Evolutionary conservation across 805 yeast genomes (phyloP), one percentile per base, ranked within the genome.

Genomic region (Yarrowia sp.): DNA sequence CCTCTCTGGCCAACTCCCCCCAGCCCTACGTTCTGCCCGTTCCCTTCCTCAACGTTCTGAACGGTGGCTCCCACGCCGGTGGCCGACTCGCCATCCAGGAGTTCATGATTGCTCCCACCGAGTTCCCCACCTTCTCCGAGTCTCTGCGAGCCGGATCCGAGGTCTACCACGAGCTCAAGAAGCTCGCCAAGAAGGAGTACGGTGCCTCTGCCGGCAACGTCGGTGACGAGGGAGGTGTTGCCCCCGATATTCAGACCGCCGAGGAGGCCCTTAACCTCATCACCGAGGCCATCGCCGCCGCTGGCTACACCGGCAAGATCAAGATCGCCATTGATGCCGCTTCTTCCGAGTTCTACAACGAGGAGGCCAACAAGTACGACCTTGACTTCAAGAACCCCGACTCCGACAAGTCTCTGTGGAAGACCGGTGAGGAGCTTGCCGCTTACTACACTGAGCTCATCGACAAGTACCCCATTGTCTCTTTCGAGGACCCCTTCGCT

Each of bases 161-260:
- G 86, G 97, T 93, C 76, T 94, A 94, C 95, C 98, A 94, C 88
- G 85, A 86, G 84, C 88, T 94, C 82, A 95, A 95, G 87, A 82
- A 93, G 73, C 84, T 90, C 77, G 89, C 98, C 82, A 91, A 91
- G 88, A 89, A 91, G 88, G 86, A 84, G 81, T 95, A 94, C 89
- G 99, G 99, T 80, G 89, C 91, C 79, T 89, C 96, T 72, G 99
- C 99, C 78, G 98, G 97, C 84, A 94, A 94, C 85, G 99, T 94
- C 80, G 99, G 99, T 88, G 99, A 94, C 83, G 99, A 94, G 87
- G 99, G 99, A 90, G 99, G 99, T 88, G 97, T 94, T 85, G 99
- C 99, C 77, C 99, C 99, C 83, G 91, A 92, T 83, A 88, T 95
- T 75, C 86, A 89, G 74, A 87, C 97, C 76, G 94, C 99, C 79